Percentiles rank a stretch among this genome's conserved stretches.
Conservation (phyloP, 140 eudicot species). For the Flaveria floridana region DNA sequence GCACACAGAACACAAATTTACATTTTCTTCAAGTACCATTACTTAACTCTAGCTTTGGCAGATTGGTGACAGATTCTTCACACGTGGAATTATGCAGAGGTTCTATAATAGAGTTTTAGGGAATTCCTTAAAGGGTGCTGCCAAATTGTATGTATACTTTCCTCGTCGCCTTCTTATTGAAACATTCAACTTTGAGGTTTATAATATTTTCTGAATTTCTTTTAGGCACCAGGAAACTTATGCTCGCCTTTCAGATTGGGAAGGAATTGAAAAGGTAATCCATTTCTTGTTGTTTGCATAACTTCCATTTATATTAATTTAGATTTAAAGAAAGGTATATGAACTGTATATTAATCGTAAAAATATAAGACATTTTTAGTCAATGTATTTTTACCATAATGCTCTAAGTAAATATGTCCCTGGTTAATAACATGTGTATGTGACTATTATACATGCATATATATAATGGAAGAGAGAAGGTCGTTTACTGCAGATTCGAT, state of each 20-base stretch:
- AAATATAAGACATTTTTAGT: not conserved
- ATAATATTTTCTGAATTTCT: constrained; percentile 14
- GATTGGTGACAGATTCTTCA: constrained; percentile 77
- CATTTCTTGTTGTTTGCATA: not conserved
- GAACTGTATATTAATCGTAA: not conserved
- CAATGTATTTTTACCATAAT: not conserved
- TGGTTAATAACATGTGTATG: not conserved
- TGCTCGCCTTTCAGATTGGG: constrained; percentile 76
- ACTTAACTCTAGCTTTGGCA: constrained; percentile 31
- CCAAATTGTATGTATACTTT: constrained; percentile 56
- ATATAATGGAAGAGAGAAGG: too few species aligned
- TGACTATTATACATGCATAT: too few species aligned
- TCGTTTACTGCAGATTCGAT: not conserved
- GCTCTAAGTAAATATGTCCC: not conserved
- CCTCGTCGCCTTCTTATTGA: constrained; percentile 23
- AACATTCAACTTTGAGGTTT: constrained; percentile 1
- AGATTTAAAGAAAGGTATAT: not conserved
- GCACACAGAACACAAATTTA: not conserved
- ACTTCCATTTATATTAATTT: not conserved
- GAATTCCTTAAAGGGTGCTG: constrained; percentile 61
- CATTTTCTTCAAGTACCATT: not conserved
- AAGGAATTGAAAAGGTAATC: constrained; percentile 66
- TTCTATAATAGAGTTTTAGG: constrained; percentile 66
- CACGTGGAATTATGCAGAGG: constrained; percentile 66
- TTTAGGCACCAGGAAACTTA: constrained; percentile 61